Evolutionary conservation across 495 filamentous ascomycete species (phyloP).

Genomic region (Penicillium turbatum): DNA sequence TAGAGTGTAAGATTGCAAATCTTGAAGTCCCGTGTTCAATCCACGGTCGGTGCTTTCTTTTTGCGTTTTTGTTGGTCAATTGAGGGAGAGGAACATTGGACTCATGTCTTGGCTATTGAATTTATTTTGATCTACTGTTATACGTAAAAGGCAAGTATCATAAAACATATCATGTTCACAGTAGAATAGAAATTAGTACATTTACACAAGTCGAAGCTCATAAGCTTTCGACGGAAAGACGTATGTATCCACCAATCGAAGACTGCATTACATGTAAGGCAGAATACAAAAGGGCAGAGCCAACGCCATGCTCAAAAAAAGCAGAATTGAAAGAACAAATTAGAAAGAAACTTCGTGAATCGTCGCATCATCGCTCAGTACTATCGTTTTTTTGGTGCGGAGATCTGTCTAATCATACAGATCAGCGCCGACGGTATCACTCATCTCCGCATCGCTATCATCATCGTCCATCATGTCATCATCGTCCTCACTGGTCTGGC

Average conservation of each 20-base stretch:
- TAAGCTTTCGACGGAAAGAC: neutral
- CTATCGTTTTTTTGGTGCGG: neutral
- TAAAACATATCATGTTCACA: too few species aligned
- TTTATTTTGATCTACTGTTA: too few species aligned
- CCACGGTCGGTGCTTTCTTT: too few species aligned
- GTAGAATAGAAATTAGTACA: too few species aligned
- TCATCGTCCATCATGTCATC: constrained; percentile 67
- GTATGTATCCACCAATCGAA: neutral
- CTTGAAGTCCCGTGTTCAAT: too few species aligned
- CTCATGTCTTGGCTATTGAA: too few species aligned
- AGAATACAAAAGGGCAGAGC: neutral
- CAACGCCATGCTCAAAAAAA: neutral
- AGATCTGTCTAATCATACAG: constrained; percentile 56
- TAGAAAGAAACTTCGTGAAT: neutral
- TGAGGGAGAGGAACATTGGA: too few species aligned
- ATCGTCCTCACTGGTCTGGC: constrained; percentile 55
- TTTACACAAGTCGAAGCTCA: too few species aligned
- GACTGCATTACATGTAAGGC: neutral
- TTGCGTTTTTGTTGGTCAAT: too few species aligned
- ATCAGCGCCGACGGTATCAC: constrained; percentile 57
- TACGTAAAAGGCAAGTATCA: too few species aligned
- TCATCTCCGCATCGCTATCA: constrained; percentile 64
- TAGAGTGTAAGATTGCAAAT: too few species aligned
- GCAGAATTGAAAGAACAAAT: neutral
- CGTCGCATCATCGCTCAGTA: neutral